Evolutionary conservation across 768 basidiomycete genomes (phyloP).

Genomic region (Pleurotus platypus): DNA sequence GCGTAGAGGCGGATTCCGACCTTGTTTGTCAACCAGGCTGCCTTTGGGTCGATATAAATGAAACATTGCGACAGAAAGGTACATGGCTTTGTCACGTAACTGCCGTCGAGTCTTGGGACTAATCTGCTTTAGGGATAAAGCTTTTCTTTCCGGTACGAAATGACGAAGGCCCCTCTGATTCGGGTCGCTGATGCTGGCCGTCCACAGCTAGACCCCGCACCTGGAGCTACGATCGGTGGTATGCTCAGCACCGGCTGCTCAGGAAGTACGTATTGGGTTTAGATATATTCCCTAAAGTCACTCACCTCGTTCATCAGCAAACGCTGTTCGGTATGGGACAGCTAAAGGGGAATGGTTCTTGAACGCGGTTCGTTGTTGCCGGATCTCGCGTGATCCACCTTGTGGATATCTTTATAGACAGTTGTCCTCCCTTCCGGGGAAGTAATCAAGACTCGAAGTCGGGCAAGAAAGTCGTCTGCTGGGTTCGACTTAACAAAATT

Average conservation of each 20-base stretch:
- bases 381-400: constrained; percentile 16
- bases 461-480: constrained; percentile 80
- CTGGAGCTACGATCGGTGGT: constrained; percentile 79
- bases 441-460: constrained; percentile 80
- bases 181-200: neutral
- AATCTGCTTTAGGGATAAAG: constrained; percentile 48
- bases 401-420: constrained; percentile 42
- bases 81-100: neutral
- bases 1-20: constrained; percentile 64
- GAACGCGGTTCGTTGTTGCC: constrained; percentile 52
- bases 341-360: constrained; percentile 88
- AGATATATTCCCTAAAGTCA: neutral
- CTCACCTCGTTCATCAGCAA: constrained; percentile 38
- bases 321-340: constrained; percentile 84
- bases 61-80: constrained; percentile 59
- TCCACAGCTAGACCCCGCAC: constrained; percentile 67
- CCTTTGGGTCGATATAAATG: constrained; percentile 72
- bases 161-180: neutral
- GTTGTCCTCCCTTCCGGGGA: constrained; percentile 83
- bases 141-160: constrained; percentile 76
- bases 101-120: neutral
- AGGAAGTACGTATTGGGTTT: constrained; percentile 49
- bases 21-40: constrained; percentile 72
- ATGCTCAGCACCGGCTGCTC: constrained; percentile 88
- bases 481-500: constrained; percentile 87